Evolutionary conservation across 2,329 filamentous ascomycete genomes (phyloP).

Genomic region (Trichoderma polysporum): DNA sequence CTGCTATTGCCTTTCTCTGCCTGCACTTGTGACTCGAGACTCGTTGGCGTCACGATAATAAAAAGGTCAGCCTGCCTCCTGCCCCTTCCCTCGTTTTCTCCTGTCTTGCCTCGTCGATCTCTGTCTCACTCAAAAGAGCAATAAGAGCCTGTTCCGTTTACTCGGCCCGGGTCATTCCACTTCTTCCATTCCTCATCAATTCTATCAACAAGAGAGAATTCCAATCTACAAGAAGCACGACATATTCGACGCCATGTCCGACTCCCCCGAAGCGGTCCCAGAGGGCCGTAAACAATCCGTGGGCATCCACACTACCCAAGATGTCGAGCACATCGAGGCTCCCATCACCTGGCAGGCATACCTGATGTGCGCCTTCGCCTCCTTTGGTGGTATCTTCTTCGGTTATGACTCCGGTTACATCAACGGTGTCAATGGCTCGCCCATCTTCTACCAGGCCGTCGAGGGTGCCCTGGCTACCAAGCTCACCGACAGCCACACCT

Average conservation of each 20-base stretch:
- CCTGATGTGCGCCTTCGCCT: constrained; percentile 67
- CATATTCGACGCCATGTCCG: constrained; percentile 28
- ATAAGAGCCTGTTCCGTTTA: constrained; percentile 16
- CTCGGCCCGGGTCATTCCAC: constrained; percentile 14
- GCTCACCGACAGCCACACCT: constrained; percentile 46
- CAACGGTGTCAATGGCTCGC: constrained; percentile 59
- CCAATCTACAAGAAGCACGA: background rate
- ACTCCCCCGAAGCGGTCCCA: constrained; percentile 25
- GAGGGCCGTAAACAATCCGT: constrained; percentile 30
- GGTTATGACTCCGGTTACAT: constrained; percentile 79
- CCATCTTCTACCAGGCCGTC: constrained; percentile 53
- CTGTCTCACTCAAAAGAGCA: constrained; percentile 24
- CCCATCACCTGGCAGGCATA: constrained; percentile 69
- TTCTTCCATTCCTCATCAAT: constrained; percentile 16
- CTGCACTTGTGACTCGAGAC: background rate
- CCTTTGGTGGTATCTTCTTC: constrained; percentile 74
- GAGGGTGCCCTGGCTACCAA: constrained; percentile 39
- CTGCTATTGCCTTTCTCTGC: background rate
- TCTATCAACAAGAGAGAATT: constrained; percentile 4
- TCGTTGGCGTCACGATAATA: constrained; percentile 27
- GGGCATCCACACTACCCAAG: constrained; percentile 44
- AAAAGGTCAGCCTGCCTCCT: constrained; percentile 26
- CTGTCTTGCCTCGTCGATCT: constrained; percentile 26
- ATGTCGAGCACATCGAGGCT: constrained; percentile 63
- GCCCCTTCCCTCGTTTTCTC: constrained; percentile 27